Evolutionary conservation across 2,329 filamentous ascomycete species (phyloP).

Genomic region (Fusarium clavum): DNA sequence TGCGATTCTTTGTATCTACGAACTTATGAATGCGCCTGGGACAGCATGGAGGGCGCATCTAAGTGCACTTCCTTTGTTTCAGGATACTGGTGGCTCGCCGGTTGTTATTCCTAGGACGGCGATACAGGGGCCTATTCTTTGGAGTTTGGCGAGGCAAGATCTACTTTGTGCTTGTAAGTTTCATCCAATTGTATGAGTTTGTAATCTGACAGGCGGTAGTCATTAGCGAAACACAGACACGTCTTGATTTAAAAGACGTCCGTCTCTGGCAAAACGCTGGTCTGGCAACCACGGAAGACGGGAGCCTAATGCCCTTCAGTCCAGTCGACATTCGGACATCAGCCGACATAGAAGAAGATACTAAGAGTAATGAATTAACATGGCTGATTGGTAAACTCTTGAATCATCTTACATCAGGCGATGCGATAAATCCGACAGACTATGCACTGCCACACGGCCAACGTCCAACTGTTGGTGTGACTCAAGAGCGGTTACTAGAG

Average conservation of each 20-base stretch:
- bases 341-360: constrained; percentile 69
- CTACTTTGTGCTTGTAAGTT: constrained; percentile 38
- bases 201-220: neutral
- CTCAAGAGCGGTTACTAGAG: constrained; percentile 35
- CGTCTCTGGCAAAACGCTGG: constrained; percentile 73
- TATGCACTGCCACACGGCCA: constrained; percentile 38
- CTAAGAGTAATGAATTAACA: constrained; percentile 71
- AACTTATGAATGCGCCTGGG: constrained; percentile 73
- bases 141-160: constrained; percentile 41
- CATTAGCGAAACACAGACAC: constrained; percentile 45
- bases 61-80: constrained; percentile 72
- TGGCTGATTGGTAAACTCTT: constrained; percentile 75
- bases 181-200: neutral
- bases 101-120: constrained; percentile 36
- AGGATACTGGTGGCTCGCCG: constrained; percentile 54
- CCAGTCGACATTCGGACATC: constrained; percentile 56
- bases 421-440: constrained; percentile 56
- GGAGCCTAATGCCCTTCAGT: constrained; percentile 44
- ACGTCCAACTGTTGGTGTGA: constrained; percentile 32
- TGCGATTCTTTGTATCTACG: constrained; percentile 74
- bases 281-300: constrained; percentile 57
- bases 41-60: constrained; percentile 73
- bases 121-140: constrained; percentile 41
- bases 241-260: constrained; percentile 69
- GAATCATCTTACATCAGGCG: constrained; percentile 71